A percentile compares a stretch with the other conserved stretches of the same genome.
Conservation (phyloP, 2,329 filamentous ascomycete species). For the Neopestalotiopsis sp. region DNA sequence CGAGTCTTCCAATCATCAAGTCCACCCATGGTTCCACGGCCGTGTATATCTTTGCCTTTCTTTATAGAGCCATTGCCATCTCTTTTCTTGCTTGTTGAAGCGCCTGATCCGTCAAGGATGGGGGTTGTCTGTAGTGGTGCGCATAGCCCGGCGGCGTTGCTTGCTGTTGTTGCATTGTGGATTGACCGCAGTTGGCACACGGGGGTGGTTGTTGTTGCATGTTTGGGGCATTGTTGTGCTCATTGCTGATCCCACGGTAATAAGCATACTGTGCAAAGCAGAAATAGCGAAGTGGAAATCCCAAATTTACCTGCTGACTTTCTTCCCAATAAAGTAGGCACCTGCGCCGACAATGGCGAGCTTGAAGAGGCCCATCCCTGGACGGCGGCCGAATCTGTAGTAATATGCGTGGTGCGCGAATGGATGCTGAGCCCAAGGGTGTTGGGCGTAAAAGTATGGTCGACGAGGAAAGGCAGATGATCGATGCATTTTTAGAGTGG, state of each 20-base stretch:
- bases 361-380: constrained; percentile 9
- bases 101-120: background rate
- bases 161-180: background rate
- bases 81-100: background rate
- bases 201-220: background rate
- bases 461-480: background rate
- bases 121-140: background rate
- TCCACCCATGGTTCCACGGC: background rate
- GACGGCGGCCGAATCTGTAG: constrained; percentile 7
- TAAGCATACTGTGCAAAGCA: background rate
- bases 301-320: background rate
- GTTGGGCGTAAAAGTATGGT: background rate
- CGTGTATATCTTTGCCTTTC: background rate
- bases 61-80: background rate
- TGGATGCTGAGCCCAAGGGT: constrained; percentile 1
- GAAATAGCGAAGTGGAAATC: background rate
- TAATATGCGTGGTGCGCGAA: background rate
- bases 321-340: constrained; percentile 13
- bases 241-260: background rate
- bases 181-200: background rate
- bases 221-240: background rate
- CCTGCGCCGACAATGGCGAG: constrained; percentile 7
- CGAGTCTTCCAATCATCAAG: background rate
- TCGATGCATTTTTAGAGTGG: background rate
- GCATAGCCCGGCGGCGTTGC: background rate